These are phyloP conservation scores for Macrocystidia cucumis DNA, from an alignment of 1,284 basidiomycete genomes.

Conservation along the genomic window DNA sequence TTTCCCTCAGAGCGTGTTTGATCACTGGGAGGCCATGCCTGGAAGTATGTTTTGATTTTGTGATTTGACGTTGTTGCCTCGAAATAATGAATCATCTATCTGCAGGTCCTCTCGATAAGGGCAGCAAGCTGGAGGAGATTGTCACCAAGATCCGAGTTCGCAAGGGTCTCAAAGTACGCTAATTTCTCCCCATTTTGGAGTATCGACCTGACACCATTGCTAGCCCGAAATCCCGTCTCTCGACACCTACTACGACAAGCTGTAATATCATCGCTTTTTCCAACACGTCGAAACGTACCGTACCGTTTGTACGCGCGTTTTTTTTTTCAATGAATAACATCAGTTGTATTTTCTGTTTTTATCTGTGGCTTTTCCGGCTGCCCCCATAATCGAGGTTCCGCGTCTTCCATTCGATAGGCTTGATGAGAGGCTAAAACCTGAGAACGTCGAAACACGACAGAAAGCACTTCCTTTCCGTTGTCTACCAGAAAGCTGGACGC, in stretches of 20 bases:
- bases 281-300: too few relatives aligned
- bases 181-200: conserved; percentile 1
- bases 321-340: too few relatives aligned
- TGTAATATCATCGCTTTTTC: conserved; percentile 35
- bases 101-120: conserved; percentile 73
- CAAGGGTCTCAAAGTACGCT: conserved; percentile 85
- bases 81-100: conserved; percentile 9
- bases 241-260: conserved; percentile 91
- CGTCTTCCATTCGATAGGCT: too few relatives aligned
- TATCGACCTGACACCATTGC: conserved; percentile 9
- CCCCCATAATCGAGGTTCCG: too few relatives aligned
- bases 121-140: conserved; percentile 85
- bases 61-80: conserved; percentile 16
- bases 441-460: too few relatives aligned
- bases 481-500: too few relatives aligned
- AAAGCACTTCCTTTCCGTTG: too few relatives aligned
- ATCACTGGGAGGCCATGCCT: conserved; percentile 84
- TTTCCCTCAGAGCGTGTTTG: conserved; percentile 95
- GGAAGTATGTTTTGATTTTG: conserved; percentile 48
- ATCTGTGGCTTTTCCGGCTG: too few relatives aligned
- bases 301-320: too few relatives aligned
- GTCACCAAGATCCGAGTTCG: conserved; percentile 80
- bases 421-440: too few relatives aligned
- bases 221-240: conserved; percentile 81
- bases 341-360: too few relatives aligned